Base-by-base conservation (phyloP, 2,329 filamentous ascomycete species). In the Aphanoascus verrucosus region DNA sequence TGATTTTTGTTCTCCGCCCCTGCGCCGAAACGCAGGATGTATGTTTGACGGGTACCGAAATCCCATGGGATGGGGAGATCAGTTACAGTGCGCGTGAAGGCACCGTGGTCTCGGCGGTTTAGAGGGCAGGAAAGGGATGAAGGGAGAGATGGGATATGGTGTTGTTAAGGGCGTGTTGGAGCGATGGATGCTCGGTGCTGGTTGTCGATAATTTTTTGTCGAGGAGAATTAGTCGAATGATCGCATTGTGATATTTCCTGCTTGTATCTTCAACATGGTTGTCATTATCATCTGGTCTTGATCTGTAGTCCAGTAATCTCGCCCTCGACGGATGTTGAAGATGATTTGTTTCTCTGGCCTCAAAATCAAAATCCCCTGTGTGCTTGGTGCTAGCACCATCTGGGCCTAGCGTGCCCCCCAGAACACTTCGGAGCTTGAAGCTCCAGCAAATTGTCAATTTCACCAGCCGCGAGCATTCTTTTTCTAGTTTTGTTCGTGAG, bases 11-110 rank as follows among this genome's bases (percentile, higher is more conserved):
- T 94, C 80, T 94, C 77, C 85, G 89, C 88, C 87, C n/a, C 23
- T 42, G 51, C 51, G n/a, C 42, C 23, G 23, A 28, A 28, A 53
- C 28, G 37, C 38, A 53, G 20, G 5, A 47, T 85, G n/a, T n/a
- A n/a, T n/a, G n/a, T n/a, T n/a, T 64, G 67, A 72, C 69, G 67
- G 67, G 58, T 72, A 93, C 88, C 86, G 86, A 88, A 79, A 80
- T 75, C 77, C 84, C 83, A 88, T 78, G 71, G 77, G 11, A 72
- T 53, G 59, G 66, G 67, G 69, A 67, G 68, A 71, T 76, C 78
- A 80, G 78, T 80, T 79, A 79, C 78, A 78, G 74, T 68, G 70
- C 68, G 68, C 63, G 62, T 59, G 60, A 64, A 65, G 49, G 59
- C 67, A 65, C 76, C 76, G 76, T 78, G 70, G 76, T 73, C 75